A percentile compares a stretch with the other conserved stretches of the same genome.
These are phyloP conservation scores for Podospora anserina DNA, from an alignment of 495 filamentous ascomycete species.

Conservation along the genomic window DNA sequence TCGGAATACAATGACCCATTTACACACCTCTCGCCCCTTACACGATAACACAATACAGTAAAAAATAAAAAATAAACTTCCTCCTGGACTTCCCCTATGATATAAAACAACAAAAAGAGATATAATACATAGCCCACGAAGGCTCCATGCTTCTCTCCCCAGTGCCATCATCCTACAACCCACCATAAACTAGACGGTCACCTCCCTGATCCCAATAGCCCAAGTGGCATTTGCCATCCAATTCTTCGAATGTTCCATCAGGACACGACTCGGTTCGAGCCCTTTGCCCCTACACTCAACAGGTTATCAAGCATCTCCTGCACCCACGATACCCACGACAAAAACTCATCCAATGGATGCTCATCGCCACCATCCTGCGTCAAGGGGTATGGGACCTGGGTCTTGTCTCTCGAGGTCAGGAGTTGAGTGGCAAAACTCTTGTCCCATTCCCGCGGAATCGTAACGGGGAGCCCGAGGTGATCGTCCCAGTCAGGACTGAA, in stretches of 20 bases:
- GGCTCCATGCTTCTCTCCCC: no score
- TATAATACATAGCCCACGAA: no score
- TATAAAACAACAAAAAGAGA: no score
- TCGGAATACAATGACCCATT: no score
- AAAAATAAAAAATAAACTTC: no score
- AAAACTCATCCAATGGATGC: constrained; percentile 16
- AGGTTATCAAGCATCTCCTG: constrained; percentile 17
- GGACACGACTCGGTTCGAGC: not conserved
- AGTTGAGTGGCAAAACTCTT: constrained; percentile 19
- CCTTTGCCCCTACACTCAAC: not conserved
- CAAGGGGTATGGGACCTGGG: not conserved
- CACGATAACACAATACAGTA: no score
- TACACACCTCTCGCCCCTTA: no score
- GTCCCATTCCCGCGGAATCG: constrained; percentile 18
- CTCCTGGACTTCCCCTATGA: no score
- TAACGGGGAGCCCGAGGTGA: constrained; percentile 10
- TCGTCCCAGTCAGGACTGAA: constrained; percentile 23
- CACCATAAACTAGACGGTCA: no score
- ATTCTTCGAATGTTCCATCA: not conserved
- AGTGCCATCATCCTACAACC: no score
- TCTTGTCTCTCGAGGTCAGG: not conserved
- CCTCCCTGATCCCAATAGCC: no score
- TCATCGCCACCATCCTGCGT: not conserved
- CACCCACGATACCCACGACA: constrained; percentile 24
- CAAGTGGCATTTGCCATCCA: not conserved